phyloP scores from a whole-genome alignment of 768 basidiomycete genomes.

The Astraeus odoratus region DNA sequence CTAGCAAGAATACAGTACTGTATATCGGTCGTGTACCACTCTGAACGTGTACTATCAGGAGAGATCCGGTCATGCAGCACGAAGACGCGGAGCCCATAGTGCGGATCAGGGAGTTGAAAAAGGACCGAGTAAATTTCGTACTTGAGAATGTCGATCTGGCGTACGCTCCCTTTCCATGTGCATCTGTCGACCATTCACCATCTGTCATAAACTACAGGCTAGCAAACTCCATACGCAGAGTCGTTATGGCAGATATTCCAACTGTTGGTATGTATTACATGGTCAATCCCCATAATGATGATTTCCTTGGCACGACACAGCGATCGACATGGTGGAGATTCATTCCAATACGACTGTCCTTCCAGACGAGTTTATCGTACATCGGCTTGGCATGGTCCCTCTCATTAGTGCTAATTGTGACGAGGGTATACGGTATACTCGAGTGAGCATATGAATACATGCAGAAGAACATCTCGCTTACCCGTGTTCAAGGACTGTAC shows the following conservation, averaged over 20 bases:
- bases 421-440: constrained; percentile 75
- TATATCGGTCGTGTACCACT: too few relatives aligned
- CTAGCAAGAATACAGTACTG: too few relatives aligned
- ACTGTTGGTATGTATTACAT: constrained; percentile 69
- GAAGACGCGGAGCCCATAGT: constrained; percentile 57
- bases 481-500: constrained; percentile 69
- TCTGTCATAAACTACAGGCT: constrained; percentile 46
- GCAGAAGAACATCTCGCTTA: constrained; percentile 1
- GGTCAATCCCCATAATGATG: background rate
- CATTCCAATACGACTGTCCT: constrained; percentile 86
- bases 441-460: constrained; percentile 38
- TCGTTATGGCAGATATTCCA: constrained; percentile 94
- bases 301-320: constrained; percentile 34
- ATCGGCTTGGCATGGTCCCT: constrained; percentile 92
- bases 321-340: constrained; percentile 96
- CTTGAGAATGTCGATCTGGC: constrained; percentile 95
- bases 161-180: constrained; percentile 40
- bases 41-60: too few relatives aligned
- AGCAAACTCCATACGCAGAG: constrained; percentile 89
- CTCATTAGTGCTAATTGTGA: constrained; percentile 83
- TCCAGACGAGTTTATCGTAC: constrained; percentile 96
- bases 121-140: constrained; percentile 85
- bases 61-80: constrained; percentile 25
- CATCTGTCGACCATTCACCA: constrained; percentile 6
- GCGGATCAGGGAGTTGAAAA: constrained; percentile 77